phyloP scores from a whole-genome alignment of 306 rosid genomes.

The Corylus avellana region DNA sequence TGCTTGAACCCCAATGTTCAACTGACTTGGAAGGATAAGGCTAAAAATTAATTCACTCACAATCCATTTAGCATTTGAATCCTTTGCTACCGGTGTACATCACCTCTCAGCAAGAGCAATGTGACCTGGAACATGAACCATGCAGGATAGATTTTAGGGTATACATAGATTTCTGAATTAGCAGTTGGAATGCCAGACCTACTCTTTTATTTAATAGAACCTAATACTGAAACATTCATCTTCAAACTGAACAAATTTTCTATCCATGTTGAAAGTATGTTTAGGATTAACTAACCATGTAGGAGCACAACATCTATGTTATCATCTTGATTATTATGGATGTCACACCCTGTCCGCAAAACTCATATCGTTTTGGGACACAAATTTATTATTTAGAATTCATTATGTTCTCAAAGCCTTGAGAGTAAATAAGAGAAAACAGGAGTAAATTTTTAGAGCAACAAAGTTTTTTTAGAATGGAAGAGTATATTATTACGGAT shows the following conservation, averaged over 20 bases:
- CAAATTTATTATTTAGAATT: no score
- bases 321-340: not conserved
- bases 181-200: not conserved
- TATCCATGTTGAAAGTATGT: not conserved
- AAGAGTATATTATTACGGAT: not conserved
- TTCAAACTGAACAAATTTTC: no score
- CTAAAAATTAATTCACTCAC: not conserved
- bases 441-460: not conserved
- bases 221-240: no score
- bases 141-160: not conserved
- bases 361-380: no score
- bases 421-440: no score
- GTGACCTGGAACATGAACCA: not conserved
- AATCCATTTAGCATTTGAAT: not conserved
- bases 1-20: not conserved
- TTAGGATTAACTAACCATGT: constrained; percentile 5
- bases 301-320: not conserved
- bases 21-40: not conserved
- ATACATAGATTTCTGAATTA: not conserved
- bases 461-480: not conserved
- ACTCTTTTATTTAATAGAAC: not conserved
- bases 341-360: not conserved
- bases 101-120: not conserved
- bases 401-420: no score
- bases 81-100: not conserved